Conservation (phyloP, 306 rosid genomes). For the Acacia crassicarpa region DNA sequence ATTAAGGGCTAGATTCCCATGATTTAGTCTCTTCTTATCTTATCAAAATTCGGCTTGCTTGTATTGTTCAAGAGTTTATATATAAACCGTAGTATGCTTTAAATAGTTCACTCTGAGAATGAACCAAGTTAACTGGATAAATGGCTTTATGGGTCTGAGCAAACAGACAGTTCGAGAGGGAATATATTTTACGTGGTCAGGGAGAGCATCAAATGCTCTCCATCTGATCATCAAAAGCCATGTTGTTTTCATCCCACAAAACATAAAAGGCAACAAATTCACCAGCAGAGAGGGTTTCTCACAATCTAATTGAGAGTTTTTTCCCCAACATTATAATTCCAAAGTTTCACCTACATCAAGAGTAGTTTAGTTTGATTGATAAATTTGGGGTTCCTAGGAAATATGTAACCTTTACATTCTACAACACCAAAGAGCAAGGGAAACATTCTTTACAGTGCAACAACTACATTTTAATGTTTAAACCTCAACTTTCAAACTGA, state of each 20-base stretch:
- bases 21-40: too few relatives aligned
- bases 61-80: too few relatives aligned
- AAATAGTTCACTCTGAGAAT: too few relatives aligned
- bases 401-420: conserved; percentile 33
- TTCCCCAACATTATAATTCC: conserved; percentile 12
- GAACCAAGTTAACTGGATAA: too few relatives aligned
- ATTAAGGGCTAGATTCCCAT: too few relatives aligned
- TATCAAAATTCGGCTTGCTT: too few relatives aligned
- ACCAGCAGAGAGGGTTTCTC: background rate
- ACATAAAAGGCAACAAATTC: background rate
- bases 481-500: too few relatives aligned
- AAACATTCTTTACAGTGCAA: conserved; percentile 28
- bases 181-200: background rate
- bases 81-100: too few relatives aligned
- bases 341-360: conserved; percentile 33
- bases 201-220: background rate
- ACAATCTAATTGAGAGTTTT: background rate
- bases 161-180: background rate
- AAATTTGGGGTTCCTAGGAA: conserved; percentile 30
- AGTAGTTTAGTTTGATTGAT: conserved; percentile 28
- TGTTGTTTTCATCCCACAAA: background rate
- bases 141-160: background rate
- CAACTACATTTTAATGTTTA: too few relatives aligned
- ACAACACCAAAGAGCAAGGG: conserved; percentile 24
- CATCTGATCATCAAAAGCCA: background rate